A percentile compares a stretch with the other conserved stretches of the same genome.
Evolutionary conservation across 352 stramenopile genomes (phyloP).

Genomic region (Thraustochytrium sp.): DNA sequence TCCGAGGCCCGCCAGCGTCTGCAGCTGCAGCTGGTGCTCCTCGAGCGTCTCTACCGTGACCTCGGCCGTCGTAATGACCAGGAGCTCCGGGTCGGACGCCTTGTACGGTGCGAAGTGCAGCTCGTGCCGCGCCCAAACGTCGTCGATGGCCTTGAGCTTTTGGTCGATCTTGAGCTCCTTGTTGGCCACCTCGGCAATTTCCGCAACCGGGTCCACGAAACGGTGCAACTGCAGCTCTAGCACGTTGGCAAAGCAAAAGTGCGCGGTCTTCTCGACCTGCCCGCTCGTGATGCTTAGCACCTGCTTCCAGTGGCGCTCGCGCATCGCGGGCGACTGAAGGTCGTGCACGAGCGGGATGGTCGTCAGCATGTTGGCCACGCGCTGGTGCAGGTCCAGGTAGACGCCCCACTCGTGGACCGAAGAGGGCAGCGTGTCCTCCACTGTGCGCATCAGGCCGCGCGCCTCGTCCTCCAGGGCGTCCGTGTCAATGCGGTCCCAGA

Average conservation of each 20-base stretch:
- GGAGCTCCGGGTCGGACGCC: slow-evolving; percentile 64
- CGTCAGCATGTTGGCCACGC: slow-evolving; percentile 79
- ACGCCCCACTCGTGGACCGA: slow-evolving; percentile 91
- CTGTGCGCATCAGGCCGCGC: slow-evolving; percentile 75
- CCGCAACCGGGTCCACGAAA: slow-evolving; percentile 82
- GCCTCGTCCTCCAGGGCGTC: slow-evolving; percentile 77
- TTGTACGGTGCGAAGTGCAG: slow-evolving; percentile 74
- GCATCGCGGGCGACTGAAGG: slow-evolving; percentile 95
- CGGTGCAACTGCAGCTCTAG: slow-evolving; percentile 64
- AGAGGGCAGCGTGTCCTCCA: slow-evolving; percentile 54
- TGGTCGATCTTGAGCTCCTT: slow-evolving; percentile 99
- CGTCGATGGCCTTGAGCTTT: slow-evolving; percentile 89
- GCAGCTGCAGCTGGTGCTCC: slow-evolving; percentile 95
- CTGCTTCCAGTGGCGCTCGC: slow-evolving; percentile 95
- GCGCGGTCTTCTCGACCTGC: slow-evolving; percentile 52
- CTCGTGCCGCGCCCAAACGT: slow-evolving; percentile 75
- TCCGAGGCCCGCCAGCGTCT: slow-evolving; percentile 95
- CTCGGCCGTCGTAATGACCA: slow-evolving; percentile 88
- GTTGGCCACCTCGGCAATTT: slow-evolving; percentile 95
- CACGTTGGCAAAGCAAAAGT: slow-evolving; percentile 81
- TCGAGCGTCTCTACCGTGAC: slow-evolving; percentile 97
- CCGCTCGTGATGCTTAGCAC: slow-evolving; percentile 48
- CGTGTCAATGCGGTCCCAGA: slow-evolving; percentile 86
- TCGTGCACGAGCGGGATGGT: slow-evolving; percentile 90
- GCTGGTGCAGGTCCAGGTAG: slow-evolving; percentile 86